Percentiles rank a stretch among this genome's conserved stretches.
phyloP scores from a whole-genome alignment of 2,329 filamentous ascomycete genomes.

The Xylariaceae sp. region DNA sequence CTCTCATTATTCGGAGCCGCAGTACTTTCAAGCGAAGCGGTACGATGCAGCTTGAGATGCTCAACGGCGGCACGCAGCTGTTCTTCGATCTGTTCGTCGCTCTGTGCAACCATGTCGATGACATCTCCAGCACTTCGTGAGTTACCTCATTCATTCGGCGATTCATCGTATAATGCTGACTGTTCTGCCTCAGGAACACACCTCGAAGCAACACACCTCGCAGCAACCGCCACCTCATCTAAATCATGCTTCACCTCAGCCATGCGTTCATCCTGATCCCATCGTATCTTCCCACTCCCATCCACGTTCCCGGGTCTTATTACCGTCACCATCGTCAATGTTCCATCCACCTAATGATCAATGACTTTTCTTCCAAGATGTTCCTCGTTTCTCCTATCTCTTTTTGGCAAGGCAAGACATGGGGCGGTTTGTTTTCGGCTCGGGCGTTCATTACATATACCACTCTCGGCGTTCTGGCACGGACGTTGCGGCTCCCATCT shows the following conservation, averaged over 20 bases:
- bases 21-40: constrained; percentile 89
- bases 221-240: constrained; percentile 39
- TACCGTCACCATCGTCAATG: constrained; percentile 7
- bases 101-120: constrained; percentile 84
- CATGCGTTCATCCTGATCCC: constrained; percentile 1
- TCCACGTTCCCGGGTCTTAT: constrained; percentile 3
- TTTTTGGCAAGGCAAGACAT: constrained; percentile 5
- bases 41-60: constrained; percentile 96
- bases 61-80: constrained; percentile 71
- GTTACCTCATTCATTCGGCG: constrained; percentile 13
- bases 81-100: constrained; percentile 95
- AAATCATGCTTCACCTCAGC: constrained; percentile 4
- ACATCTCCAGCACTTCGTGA: constrained; percentile 55
- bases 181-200: too few relatives aligned
- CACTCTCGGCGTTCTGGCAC: constrained; percentile 11
- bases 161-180: too few relatives aligned
- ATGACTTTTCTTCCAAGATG: constrained; percentile 18
- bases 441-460: constrained; percentile 20
- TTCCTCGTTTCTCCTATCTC: constrained; percentile 3
- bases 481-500: too few relatives aligned
- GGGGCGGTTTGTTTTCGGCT: constrained; percentile 6
- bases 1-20: constrained; percentile 83
- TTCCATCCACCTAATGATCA: constrained; percentile 20
- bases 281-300: constrained; percentile 6
- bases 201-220: constrained; percentile 40